Conservation (phyloP, 2,329 filamentous ascomycete species). For the Penicillium sp. region DNA sequence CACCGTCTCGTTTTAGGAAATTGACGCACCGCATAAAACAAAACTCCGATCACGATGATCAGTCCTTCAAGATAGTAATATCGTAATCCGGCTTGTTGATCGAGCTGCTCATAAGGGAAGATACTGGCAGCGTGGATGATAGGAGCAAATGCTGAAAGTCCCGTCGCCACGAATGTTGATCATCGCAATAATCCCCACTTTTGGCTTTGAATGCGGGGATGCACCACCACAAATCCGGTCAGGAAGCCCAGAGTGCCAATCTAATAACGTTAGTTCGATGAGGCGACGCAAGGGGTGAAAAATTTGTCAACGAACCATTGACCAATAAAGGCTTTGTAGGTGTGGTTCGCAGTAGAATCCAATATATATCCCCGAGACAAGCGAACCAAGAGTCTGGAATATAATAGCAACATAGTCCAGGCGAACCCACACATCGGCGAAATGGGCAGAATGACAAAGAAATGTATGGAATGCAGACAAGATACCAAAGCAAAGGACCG, state of each 20-base stretch:
- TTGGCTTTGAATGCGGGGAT: slow-evolving; percentile 31
- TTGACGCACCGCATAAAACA: slow-evolving; percentile 30
- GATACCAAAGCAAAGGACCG: slow-evolving; percentile 7
- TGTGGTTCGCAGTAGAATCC: slow-evolving; percentile 35
- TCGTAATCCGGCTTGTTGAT: slow-evolving; percentile 24
- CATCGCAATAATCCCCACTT: slow-evolving; percentile 30
- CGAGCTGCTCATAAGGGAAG: slow-evolving; percentile 21
- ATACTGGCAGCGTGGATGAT: slow-evolving; percentile 29
- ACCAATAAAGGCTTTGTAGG: slow-evolving; percentile 34
- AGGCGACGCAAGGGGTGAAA: too few species aligned
- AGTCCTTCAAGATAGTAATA: slow-evolving; percentile 35
- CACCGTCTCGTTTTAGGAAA: slow-evolving; percentile 18
- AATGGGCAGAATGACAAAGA: slow-evolving; percentile 31
- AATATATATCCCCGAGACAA: slow-evolving; percentile 36
- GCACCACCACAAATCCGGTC: slow-evolving; percentile 35
- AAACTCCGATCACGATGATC: background rate
- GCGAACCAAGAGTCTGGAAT: slow-evolving; percentile 32
- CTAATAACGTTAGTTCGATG: slow-evolving; percentile 8
- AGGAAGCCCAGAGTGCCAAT: slow-evolving; percentile 29
- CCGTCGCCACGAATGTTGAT: slow-evolving; percentile 29
- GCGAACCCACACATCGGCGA: slow-evolving; percentile 25
- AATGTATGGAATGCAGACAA: slow-evolving; percentile 35
- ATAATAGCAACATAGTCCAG: slow-evolving; percentile 37
- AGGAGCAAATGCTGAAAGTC: slow-evolving; percentile 34
- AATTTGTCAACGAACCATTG: slow-evolving; percentile 26